Evolutionary conservation across 1,284 basidiomycete genomes (phyloP).

Genomic region (Moesziomyces globuligerus): DNA sequence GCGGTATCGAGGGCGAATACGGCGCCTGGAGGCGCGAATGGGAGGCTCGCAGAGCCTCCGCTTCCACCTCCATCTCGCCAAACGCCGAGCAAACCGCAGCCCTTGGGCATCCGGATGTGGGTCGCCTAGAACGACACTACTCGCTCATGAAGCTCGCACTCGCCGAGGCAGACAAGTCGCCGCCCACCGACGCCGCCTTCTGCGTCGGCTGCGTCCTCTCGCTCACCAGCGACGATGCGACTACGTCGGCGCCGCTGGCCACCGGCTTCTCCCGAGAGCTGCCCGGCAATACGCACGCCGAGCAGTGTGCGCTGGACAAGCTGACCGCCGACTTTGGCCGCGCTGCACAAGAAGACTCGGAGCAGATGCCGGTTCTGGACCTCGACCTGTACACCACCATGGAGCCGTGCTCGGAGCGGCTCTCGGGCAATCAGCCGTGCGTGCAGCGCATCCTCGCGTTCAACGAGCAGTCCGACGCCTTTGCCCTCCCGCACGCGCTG

Average conservation of each 20-base stretch:
- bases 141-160: slow-evolving; percentile 76
- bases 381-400: slow-evolving; percentile 91
- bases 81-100: slow-evolving; percentile 21
- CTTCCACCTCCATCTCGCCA: slow-evolving; percentile 60
- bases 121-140: slow-evolving; percentile 38
- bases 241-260: slow-evolving; percentile 74
- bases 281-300: slow-evolving; percentile 92
- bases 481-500: slow-evolving; percentile 14
- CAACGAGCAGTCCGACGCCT: slow-evolving; percentile 35
- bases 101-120: slow-evolving; percentile 15
- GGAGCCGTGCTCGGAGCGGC: slow-evolving; percentile 92
- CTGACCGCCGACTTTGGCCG: slow-evolving; percentile 67
- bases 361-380: slow-evolving; percentile 52
- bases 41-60: slow-evolving; percentile 57
- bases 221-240: slow-evolving; percentile 49
- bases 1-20: slow-evolving; percentile 77
- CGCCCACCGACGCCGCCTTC: slow-evolving; percentile 82
- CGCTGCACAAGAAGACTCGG: neutral
- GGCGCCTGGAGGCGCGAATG: slow-evolving; percentile 73
- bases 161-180: slow-evolving; percentile 78
- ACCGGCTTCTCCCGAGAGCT: slow-evolving; percentile 92
- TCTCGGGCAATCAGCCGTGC: slow-evolving; percentile 87
- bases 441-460: slow-evolving; percentile 81
- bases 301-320: slow-evolving; percentile 91
- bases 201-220: slow-evolving; percentile 92